These are phyloP conservation scores for Neurospora sp. DNA, from an alignment of 495 filamentous ascomycete species.

Conservation along the genomic window DNA sequence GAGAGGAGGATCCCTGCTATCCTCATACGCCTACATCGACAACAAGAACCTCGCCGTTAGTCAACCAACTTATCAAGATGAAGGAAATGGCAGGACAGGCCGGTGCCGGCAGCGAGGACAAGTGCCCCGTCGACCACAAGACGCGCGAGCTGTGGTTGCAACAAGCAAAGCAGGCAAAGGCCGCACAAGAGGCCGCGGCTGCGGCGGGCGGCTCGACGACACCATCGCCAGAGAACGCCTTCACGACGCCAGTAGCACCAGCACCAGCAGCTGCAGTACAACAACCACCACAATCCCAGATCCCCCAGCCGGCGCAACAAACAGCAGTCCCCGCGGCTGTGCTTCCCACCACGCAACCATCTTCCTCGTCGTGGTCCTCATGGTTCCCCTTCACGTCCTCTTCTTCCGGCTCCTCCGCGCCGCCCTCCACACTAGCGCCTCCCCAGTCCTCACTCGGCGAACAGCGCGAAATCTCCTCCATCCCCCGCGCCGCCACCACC, in stretches of 20 bases:
- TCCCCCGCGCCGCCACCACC: slow-evolving; percentile 55
- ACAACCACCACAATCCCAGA: not conserved
- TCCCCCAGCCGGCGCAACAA: not conserved
- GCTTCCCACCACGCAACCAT: not conserved
- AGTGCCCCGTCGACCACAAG: slow-evolving; percentile 82
- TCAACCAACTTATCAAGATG: not conserved
- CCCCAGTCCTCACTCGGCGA: slow-evolving; percentile 15
- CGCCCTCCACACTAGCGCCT: slow-evolving; percentile 6
- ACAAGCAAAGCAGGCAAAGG: slow-evolving; percentile 24
- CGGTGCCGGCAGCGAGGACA: slow-evolving; percentile 20
- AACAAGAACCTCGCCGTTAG: slow-evolving; percentile 3
- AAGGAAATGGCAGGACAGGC: slow-evolving; percentile 1
- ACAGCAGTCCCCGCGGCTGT: not conserved
- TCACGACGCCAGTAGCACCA: slow-evolving; percentile 5
- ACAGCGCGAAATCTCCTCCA: slow-evolving; percentile 69
- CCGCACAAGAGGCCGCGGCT: not conserved
- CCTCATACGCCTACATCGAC: slow-evolving; percentile 1
- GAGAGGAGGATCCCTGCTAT: not conserved
- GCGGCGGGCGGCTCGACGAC: not conserved
- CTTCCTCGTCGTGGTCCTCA: slow-evolving; percentile 15
- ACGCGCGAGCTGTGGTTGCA: slow-evolving; percentile 74
- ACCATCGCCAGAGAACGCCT: slow-evolving; percentile 8
- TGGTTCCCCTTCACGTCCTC: slow-evolving; percentile 17
- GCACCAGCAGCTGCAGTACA: not conserved
- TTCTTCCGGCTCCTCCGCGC: slow-evolving; percentile 7